Conservation (phyloP, 129 eudicot species). For the Pulicaria dysenterica region DNA sequence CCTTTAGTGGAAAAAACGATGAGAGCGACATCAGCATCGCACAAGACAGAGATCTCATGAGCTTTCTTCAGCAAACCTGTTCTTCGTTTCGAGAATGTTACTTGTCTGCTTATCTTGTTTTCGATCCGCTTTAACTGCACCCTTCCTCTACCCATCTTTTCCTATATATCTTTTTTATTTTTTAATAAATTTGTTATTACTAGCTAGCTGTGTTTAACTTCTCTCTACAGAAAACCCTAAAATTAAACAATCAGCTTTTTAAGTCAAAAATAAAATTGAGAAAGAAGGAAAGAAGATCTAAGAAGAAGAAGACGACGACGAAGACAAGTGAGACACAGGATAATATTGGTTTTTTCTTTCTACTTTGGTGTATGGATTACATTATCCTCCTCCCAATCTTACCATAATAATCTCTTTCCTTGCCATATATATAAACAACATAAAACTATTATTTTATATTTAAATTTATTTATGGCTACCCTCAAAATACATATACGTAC, state of each 20-base stretch:
- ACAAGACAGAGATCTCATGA: constrained; percentile 70
- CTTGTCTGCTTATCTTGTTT: constrained; percentile 86
- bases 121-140: constrained; percentile 86
- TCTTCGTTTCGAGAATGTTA: constrained; percentile 85
- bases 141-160: constrained; percentile 79
- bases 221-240: constrained; percentile 34
- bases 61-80: constrained; percentile 84
- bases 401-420: constrained; percentile 16
- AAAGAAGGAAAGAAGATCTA: constrained; percentile 18
- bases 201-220: not conserved
- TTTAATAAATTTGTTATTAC: not conserved
- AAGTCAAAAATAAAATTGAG: not conserved
- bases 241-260: constrained; percentile 5
- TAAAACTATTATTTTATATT: not conserved
- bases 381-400: constrained; percentile 19
- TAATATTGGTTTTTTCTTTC: constrained; percentile 32
- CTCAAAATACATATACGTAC: not conserved
- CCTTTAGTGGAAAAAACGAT: constrained; percentile 81
- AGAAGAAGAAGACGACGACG: not conserved
- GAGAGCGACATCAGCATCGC: constrained; percentile 81
- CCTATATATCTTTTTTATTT: not conserved
- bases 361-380: constrained; percentile 38
- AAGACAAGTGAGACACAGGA: constrained; percentile 17
- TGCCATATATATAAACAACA: constrained; percentile 25
- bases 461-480: not conserved